Evolutionary conservation across 2,329 filamentous ascomycete genomes (phyloP), one percentile per base, ranked within the genome.

Genomic region (Sphaerulina musiva): DNA sequence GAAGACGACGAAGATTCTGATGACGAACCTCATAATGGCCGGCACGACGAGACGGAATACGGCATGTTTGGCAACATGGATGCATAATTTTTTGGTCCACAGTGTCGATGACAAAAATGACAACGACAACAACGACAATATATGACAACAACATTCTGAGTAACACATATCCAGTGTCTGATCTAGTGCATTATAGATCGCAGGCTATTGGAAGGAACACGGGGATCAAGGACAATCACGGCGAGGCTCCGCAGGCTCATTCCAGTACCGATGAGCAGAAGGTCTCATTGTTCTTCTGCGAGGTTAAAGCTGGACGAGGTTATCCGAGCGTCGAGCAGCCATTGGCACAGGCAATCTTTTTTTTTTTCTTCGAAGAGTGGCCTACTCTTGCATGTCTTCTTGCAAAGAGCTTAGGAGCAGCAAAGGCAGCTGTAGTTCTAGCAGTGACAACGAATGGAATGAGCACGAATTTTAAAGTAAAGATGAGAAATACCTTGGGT

Each of bases 31-130:
- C 48, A 51, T 46, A 68, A 60, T 58, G 81, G 48, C 81, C 86
- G 58, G 86, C 84, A 70, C 41, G 63, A 95, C 64, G 91, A 95
- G 64, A 90, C 95, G 59, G 92, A 97, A 62, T 91, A 96, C 62
- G 91, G 91, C 68, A 87, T 97, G 65, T 98, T 98, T 76, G 91
- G 91, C 54, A 83, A 83, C 63, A 97, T 97, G 92, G 93, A 98
- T 36, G 49, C 48, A 48, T 52, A 48, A 40, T 34, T 20, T 20
- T 20, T 46, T 32, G 32, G 38, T 23, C 41, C 46, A 52, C 44
- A 53, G 10, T 42, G 40, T 17, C 40, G 14, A 9, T 20, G 40
- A 20, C 42, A 44, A 26, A 9, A 31, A 44, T 31, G 11, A 31
- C 42, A 26, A 44, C 4, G 20, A 14, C 10, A 43, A 43, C 41